Evolutionary conservation across 371 early-diverging fungal genomes (phyloP), one percentile per base, ranked within the genome.

Genomic region (Mucor ambiguus): DNA sequence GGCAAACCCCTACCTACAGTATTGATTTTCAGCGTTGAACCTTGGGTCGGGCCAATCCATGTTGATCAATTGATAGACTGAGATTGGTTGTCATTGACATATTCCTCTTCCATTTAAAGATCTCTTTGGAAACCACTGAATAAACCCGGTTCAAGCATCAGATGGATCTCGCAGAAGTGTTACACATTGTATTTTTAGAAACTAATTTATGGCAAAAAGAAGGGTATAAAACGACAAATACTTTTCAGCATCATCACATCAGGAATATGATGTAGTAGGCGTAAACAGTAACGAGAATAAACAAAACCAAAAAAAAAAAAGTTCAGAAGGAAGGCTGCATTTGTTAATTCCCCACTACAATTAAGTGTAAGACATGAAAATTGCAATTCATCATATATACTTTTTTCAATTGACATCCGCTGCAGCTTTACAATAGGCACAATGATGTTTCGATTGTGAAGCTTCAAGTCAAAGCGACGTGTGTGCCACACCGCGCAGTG

Each of bases 301-400:
- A 29, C 10, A 2, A 29, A 46, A 11, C n/a, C n/a, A n/a, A n/a
- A 32, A 61, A 33, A 57, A 63, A 57, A 63, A 65, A 65, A 59
- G 41, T 48, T 65, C 65, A 59, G 65, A 59, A 65, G 65, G 65
- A 65, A 65, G 60, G 65, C 65, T 65, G 60, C 65, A 65, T 65
- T 64, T 59, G 58, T 46, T 65, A 59, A 58, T 32, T 65, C 65
- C 60, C 60, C 60, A 65, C 20, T 38, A 65, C 65, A 65, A 65
- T 58, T 26, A 65, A 65, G 65, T 65, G 65, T 65, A 65, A 65
- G 60, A 65, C 59, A 52, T 65, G 35, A 56, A 37, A 46, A 64
- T 65, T 65, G 65, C 60, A 65, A 65, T 59, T 65, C 65, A 65
- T 65, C 65, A 65, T 59, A 24, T 52, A 44, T 35, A 55, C 43